phyloP scores from a whole-genome alignment of 768 basidiomycete species.

The Boletus bicolor region DNA sequence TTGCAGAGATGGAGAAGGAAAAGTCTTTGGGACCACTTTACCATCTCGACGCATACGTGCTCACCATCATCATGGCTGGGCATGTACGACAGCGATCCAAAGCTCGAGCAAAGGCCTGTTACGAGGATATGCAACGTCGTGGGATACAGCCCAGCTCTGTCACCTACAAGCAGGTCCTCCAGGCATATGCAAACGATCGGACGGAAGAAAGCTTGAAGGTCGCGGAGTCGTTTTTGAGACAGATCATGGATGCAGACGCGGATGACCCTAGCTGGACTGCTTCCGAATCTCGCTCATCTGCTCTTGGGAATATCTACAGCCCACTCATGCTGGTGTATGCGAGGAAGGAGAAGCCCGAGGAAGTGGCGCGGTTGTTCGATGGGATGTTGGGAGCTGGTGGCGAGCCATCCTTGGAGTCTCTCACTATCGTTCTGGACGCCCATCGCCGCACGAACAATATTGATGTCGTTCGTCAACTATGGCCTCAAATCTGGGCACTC shows the following conservation, averaged over 20 bases:
- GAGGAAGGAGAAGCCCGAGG: constrained; percentile 39
- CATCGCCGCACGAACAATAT: constrained; percentile 61
- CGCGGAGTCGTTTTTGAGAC: constrained; percentile 64
- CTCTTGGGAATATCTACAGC: constrained; percentile 54
- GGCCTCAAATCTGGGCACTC: constrained; percentile 65
- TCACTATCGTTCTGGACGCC: constrained; percentile 66
- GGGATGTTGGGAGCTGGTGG: constrained; percentile 54
- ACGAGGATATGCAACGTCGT: constrained; percentile 65
- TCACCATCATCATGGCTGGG: constrained; percentile 75
- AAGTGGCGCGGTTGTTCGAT: constrained; percentile 56
- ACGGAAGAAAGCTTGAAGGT: constrained; percentile 49
- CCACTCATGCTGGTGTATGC: constrained; percentile 60
- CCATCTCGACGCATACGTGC: constrained; percentile 52
- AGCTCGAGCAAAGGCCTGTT: constrained; percentile 56
- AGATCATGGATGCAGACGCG: constrained; percentile 40
- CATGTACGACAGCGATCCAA: constrained; percentile 57
- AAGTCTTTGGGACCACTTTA: constrained; percentile 36
- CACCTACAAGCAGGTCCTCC: constrained; percentile 67
- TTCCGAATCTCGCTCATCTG: constrained; percentile 37
- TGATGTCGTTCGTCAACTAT: constrained; percentile 55
- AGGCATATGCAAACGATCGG: constrained; percentile 51
- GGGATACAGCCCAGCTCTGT: constrained; percentile 65
- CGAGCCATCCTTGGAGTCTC: constrained; percentile 53
- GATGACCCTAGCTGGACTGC: constrained; percentile 39
- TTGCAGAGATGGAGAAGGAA: constrained; percentile 58